Base-by-base conservation (phyloP, 2,329 filamentous ascomycete species). In the Macrophomina phaseolina region DNA sequence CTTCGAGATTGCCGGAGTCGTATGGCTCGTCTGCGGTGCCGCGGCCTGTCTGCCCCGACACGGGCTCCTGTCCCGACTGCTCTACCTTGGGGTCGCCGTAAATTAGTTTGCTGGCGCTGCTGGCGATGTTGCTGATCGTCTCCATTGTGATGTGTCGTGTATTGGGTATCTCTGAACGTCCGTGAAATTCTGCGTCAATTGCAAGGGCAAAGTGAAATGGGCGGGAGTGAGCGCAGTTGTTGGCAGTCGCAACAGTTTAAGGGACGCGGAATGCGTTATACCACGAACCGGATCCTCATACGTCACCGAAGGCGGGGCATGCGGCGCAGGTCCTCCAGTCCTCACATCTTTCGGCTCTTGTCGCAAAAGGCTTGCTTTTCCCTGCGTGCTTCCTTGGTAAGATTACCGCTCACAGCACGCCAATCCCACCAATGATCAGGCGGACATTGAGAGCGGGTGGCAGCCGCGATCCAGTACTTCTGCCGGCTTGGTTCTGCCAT, bases 1-100 rank as follows among this genome's bases (percentile, higher is more conserved):
- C 85, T 81, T 87, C 84, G n/a, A 86, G 80, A 76, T 95, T 95
- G 58, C 92, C 92, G 67, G 88, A 87, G 74, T 95, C 92, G 72
- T 89, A 96, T 0, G 92, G 92, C 76, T 94, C 89, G 12, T 86
- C 87, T 51, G 83, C 84, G 30, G 85, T 84, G 4, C 91, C 90
- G 75, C 90, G 81, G 46, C 92, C 92, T 67, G 84, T 81, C 62
- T 87, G 81, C 28, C 92, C 92, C 23, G 91, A 90, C 52, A 93
- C 77, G 18, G 92, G 92, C 80, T 96, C 92, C 71, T 80, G 78
- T 55, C 82, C 82, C 46, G 77, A 77, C 65, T 80, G 69, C 80
- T 75, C 73, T 2, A 68, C 60, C 8, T 52, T 30, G 14, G 58
- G 40, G 51, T 78, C 76, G 34, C 78, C 78, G 67, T 76, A 80